Percentiles rank a stretch among this genome's conserved stretches.
These are phyloP conservation scores for Chimonanthus praecox DNA, from an alignment of 164 flowering plant genomes.

Conservation along the genomic window DNA sequence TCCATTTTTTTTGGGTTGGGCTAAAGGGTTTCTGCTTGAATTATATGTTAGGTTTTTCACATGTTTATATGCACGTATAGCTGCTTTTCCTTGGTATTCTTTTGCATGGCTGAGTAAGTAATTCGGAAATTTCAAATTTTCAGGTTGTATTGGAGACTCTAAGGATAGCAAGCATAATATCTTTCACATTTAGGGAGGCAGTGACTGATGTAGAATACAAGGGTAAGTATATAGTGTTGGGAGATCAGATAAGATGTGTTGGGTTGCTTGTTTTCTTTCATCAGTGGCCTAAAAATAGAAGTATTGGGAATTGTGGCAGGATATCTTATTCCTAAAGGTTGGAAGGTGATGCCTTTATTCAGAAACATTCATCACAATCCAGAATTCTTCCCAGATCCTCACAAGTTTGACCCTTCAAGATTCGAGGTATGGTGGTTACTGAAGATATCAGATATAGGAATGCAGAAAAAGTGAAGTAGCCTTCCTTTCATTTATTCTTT, in stretches of 20 bases:
- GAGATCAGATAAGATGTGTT: not conserved
- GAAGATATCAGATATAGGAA: not conserved
- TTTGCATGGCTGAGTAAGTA: not conserved
- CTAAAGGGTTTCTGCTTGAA: not conserved
- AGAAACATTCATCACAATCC: constrained; percentile 89
- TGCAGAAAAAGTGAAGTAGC: not conserved
- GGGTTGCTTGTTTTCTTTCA: not conserved
- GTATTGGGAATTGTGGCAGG: constrained; percentile 38
- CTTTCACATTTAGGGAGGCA: constrained; percentile 87
- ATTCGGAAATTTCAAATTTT: not conserved
- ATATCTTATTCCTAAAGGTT: constrained; percentile 86
- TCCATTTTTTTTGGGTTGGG: too few species aligned
- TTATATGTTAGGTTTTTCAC: not conserved
- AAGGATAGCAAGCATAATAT: constrained; percentile 84
- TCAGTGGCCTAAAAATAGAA: not conserved
- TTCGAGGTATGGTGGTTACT: constrained; percentile 54
- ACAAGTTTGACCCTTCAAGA: constrained; percentile 77
- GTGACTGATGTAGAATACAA: constrained; percentile 81
- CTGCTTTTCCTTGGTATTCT: not conserved
- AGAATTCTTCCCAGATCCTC: constrained; percentile 60
- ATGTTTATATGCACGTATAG: not conserved
- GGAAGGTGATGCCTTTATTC: constrained; percentile 94
- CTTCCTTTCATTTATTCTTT: too few species aligned
- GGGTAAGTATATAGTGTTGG: constrained; percentile 32
- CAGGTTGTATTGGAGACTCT: constrained; percentile 77